Base-by-base conservation (phyloP, 2,329 filamentous ascomycete genomes). In the Fusarium napiforme region DNA sequence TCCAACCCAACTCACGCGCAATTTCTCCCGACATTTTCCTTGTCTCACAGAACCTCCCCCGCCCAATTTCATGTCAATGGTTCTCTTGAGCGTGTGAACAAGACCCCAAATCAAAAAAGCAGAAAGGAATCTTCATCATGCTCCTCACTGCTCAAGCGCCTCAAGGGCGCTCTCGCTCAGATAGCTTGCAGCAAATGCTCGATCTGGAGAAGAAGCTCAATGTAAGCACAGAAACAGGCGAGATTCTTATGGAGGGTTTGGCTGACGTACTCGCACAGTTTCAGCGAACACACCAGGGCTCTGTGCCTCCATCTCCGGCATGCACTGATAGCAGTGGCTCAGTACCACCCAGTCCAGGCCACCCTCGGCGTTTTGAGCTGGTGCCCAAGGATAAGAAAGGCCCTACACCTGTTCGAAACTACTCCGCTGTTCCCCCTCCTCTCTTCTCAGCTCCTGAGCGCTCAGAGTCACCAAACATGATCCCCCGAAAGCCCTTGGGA, bases 191-290 rank as follows among this genome's bases (percentile, higher is more conserved):
- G 78, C 85, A 83, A 67, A 90, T 91, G 88, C 83, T 90, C 55
- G 87, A 90, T 74, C 80, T 90, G 58, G 89, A 91, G 77, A 88
- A 87, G 77, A 84, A 84, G 78, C 85, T 83, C 79, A 89, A 88
- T 86, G 89, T 90, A 83, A 83, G 84, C 78, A 50, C 45, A 16
- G 30, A 34, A 36, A n/a, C 8, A 5, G 7, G 1, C 15, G 16
- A 5, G 6, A 39, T 32, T 16, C 8, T 36, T 34, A 15, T 40
- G 19, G 15, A 52, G 10, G 50, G 69, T 34, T 32, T 66, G 8
- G 23, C 67, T 72, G 43, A 72, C 57, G 28, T 23, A 19, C 21
- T 43, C 50, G 34, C 26, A 43, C 37, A 75, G 73, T 72, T 75
- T n/a, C 64, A 64, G 59, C 57, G 74, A 64, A 60, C 64, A 23